phyloP scores from a whole-genome alignment of 345 rosid genomes.

The Microthlaspi erraticum region DNA sequence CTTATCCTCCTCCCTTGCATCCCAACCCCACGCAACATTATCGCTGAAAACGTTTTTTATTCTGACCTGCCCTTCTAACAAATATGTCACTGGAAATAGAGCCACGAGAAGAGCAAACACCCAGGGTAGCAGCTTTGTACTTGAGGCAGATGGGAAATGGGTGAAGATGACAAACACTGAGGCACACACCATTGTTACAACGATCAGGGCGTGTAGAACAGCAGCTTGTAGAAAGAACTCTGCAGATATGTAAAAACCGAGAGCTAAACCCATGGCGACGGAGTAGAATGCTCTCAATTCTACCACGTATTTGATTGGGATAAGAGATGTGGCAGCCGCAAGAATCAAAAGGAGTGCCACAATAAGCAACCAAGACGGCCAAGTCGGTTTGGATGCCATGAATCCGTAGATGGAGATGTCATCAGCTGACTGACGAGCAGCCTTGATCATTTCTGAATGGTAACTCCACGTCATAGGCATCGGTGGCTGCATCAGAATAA shows the following conservation, averaged over 20 bases:
- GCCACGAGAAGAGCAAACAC: slow-evolving; percentile 94
- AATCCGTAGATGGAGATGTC: slow-evolving; percentile 96
- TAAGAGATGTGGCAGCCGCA: slow-evolving; percentile 82
- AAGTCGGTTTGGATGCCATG: slow-evolving; percentile 90
- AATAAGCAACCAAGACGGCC: slow-evolving; percentile 99
- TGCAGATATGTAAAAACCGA: slow-evolving; percentile 94
- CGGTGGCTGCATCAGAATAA: slow-evolving; percentile 96
- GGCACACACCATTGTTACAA: slow-evolving; percentile 85
- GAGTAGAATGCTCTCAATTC: slow-evolving; percentile 86
- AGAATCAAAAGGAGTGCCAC: slow-evolving; percentile 81
- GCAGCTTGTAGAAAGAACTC: slow-evolving; percentile 97
- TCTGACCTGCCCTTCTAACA: slow-evolving; percentile 95
- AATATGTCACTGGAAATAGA: slow-evolving; percentile 93
- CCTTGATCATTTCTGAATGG: slow-evolving; percentile 76
- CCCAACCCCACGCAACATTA: slow-evolving; percentile 57
- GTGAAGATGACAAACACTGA: slow-evolving; percentile 93
- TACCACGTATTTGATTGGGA: slow-evolving; percentile 86
- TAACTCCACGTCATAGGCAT: slow-evolving; percentile 86
- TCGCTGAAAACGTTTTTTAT: slow-evolving; percentile 67
- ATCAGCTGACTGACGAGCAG: slow-evolving; percentile 93
- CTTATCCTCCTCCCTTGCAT: slow-evolving; percentile 76
- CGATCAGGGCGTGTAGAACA: slow-evolving; percentile 79
- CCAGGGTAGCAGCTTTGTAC: slow-evolving; percentile 97
- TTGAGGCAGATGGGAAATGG: slow-evolving; percentile 96
- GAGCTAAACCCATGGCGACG: slow-evolving; percentile 83